phyloP scores from a whole-genome alignment of 2,329 filamentous ascomycete species.

The Alternaria panax region DNA sequence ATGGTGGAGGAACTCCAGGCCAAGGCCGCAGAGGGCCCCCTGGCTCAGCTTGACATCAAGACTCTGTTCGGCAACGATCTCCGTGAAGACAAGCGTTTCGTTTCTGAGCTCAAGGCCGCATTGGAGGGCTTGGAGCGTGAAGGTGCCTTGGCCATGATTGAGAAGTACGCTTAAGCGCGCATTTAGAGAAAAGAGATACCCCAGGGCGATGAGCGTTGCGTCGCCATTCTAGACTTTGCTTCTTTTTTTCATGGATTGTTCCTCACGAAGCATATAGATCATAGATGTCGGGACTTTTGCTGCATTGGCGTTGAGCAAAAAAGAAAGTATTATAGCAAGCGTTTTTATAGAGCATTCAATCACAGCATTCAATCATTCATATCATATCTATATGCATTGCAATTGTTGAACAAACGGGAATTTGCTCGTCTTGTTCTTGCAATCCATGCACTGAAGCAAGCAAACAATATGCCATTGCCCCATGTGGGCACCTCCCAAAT shows the following conservation, averaged over 20 bases:
- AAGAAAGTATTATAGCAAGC: conserved; percentile 3
- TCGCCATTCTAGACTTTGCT: not conserved
- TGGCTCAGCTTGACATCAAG: conserved; percentile 20
- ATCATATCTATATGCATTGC: not conserved
- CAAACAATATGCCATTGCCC: not conserved
- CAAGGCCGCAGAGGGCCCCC: conserved; percentile 25
- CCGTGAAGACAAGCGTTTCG: conserved; percentile 37
- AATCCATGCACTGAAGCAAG: not conserved
- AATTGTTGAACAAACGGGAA: not conserved
- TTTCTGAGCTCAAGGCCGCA: conserved; percentile 32
- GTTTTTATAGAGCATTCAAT: conserved; percentile 1
- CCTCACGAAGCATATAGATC: not conserved
- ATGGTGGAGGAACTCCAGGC: conserved; percentile 37
- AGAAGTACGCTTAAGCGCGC: conserved; percentile 23
- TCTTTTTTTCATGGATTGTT: conserved; percentile 1
- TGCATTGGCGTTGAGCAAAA: not conserved
- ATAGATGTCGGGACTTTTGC: not conserved
- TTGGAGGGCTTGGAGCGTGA: conserved; percentile 30
- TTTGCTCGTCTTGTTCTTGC: not conserved
- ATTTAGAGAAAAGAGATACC: not conserved
- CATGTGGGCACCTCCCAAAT: not conserved
- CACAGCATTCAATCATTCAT: not conserved
- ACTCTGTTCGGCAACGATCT: conserved; percentile 39
- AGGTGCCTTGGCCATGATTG: conserved; percentile 32
- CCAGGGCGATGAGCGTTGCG: not conserved